Evolutionary conservation across 805 yeast species (phyloP).

Genomic region (Ogataea chonburiensis): DNA sequence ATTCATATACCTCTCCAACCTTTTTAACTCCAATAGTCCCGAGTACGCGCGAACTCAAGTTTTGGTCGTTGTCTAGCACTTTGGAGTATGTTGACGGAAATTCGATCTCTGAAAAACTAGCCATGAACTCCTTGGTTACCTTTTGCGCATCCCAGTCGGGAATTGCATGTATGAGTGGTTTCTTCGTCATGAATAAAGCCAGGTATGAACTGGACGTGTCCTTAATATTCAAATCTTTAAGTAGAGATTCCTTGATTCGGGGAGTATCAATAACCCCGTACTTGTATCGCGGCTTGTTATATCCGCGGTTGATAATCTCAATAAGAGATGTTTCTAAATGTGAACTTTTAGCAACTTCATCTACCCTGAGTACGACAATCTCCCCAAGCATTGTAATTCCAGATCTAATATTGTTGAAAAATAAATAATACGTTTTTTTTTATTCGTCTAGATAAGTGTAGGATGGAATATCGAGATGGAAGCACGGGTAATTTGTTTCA

Average conservation of each 20-base stretch:
- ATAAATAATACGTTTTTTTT: neutral
- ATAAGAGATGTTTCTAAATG: conserved; percentile 24
- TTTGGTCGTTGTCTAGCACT: conserved; percentile 14
- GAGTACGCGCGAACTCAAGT: conserved; percentile 32
- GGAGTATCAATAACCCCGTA: conserved; percentile 42
- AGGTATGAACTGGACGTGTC: conserved; percentile 27
- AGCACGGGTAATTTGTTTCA: conserved; percentile 68
- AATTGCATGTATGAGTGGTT: conserved; percentile 1
- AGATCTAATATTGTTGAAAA: conserved; percentile 1
- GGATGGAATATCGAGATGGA: conserved; percentile 76
- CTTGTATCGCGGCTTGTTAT: conserved; percentile 45
- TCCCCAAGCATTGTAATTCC: conserved; percentile 4
- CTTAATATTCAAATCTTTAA: conserved; percentile 27
- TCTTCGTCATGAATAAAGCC: conserved; percentile 29
- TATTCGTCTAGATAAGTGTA: conserved; percentile 32
- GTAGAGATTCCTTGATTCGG: conserved; percentile 38
- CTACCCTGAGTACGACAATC: conserved; percentile 3
- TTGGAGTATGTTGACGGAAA: neutral
- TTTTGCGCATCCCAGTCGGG: conserved; percentile 22
- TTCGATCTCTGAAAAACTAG: conserved; percentile 16
- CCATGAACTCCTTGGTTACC: conserved; percentile 18
- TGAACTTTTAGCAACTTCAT: conserved; percentile 2
- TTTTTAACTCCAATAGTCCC: conserved; percentile 40
- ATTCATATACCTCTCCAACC: conserved; percentile 31
- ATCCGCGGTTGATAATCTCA: conserved; percentile 48